Evolutionary conservation across 2,329 filamentous ascomycete genomes (phyloP).

Genomic region (Calonectria hongkongensis): DNA sequence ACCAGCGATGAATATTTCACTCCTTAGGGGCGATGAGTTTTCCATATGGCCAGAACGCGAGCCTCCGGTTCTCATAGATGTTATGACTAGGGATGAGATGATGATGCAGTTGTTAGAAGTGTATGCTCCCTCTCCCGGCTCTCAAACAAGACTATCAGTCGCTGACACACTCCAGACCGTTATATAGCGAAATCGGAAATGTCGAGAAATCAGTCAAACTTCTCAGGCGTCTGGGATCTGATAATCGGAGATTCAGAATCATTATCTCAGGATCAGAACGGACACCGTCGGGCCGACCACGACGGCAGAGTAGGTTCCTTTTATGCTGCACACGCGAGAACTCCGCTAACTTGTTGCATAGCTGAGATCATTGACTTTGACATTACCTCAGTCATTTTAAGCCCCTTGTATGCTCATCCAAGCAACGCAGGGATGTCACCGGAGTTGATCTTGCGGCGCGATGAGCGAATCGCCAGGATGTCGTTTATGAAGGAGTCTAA

Average conservation of each 20-base stretch:
- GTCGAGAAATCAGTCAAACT: constrained; percentile 53
- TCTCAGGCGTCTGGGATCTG: constrained; percentile 53
- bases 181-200: constrained; percentile 45
- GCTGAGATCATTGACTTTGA: constrained; percentile 58
- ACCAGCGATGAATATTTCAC: constrained; percentile 45
- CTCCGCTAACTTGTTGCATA: constrained; percentile 40
- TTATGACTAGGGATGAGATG: constrained; percentile 57
- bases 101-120: constrained; percentile 58
- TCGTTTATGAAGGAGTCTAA: constrained; percentile 53
- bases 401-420: constrained; percentile 57
- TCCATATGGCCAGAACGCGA: constrained; percentile 58
- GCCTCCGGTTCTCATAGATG: constrained; percentile 53
- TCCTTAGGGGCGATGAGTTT: constrained; percentile 52
- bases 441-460: constrained; percentile 57
- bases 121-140: constrained; percentile 36
- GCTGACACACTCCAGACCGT: constrained; percentile 42
- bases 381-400: constrained; percentile 53
- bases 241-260: constrained; percentile 53
- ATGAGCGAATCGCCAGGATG: constrained; percentile 57
- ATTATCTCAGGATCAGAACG: constrained; percentile 53
- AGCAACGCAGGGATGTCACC: constrained; percentile 38
- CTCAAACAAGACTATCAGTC: background rate
- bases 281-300: constrained; percentile 44
- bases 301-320: constrained; percentile 48
- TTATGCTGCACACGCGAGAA: background rate